Conservation (phyloP, 2,329 filamentous ascomycete genomes). For the Paramyrothecium roridum region DNA sequence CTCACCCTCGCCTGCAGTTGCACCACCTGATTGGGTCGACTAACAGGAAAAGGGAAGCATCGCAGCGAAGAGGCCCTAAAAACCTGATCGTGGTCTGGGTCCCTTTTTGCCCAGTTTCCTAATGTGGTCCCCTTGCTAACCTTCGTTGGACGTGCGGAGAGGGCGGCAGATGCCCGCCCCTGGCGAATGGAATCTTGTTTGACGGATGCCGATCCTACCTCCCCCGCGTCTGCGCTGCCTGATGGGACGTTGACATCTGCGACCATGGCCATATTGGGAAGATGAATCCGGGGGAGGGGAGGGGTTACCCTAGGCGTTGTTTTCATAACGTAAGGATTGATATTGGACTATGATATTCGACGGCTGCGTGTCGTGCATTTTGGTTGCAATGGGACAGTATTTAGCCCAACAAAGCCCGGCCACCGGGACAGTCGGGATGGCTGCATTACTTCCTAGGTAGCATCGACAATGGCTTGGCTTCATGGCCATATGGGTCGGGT, state of each 20-base stretch:
- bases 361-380: too few relatives aligned
- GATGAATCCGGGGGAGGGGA: neutral
- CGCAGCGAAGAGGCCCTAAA: too few relatives aligned
- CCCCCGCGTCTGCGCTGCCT: neutral
- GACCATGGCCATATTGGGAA: neutral
- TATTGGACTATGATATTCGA: neutral
- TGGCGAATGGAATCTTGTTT: too few relatives aligned
- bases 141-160: neutral
- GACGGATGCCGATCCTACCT: neutral
- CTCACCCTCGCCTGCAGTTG: too few relatives aligned
- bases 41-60: too few relatives aligned
- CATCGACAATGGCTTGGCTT: too few relatives aligned
- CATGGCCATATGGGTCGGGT: too few relatives aligned
- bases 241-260: neutral
- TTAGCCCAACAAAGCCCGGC: too few relatives aligned
- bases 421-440: too few relatives aligned
- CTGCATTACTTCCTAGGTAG: too few relatives aligned
- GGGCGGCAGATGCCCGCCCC: neutral
- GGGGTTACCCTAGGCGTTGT: neutral
- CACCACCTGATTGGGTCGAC: too few relatives aligned
- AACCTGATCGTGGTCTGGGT: neutral
- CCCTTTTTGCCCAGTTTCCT: neutral
- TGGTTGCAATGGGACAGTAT: too few relatives aligned
- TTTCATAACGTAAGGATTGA: neutral
- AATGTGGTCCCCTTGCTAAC: neutral